These are phyloP conservation scores for Platanthera zijinensis DNA, from an alignment of 106 monocot genomes.

Conservation along the genomic window DNA sequence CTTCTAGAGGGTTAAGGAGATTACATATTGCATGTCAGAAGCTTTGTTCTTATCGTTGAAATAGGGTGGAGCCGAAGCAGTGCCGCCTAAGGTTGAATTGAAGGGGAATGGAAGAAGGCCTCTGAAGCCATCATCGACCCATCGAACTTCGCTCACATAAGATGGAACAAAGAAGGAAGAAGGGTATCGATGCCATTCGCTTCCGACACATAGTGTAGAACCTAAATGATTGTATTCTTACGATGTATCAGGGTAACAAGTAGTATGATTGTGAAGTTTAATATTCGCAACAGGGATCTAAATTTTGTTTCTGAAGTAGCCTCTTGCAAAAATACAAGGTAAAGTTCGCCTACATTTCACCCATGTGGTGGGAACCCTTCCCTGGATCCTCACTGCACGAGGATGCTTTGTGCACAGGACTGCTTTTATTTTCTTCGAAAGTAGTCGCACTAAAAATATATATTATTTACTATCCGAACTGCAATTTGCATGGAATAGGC, in stretches of 20 bases:
- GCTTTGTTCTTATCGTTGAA: constrained; percentile 95
- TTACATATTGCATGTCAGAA: constrained; percentile 80
- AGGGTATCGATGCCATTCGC: constrained; percentile 97
- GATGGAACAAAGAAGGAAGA: constrained; percentile 92
- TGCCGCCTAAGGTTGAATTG: constrained; percentile 85
- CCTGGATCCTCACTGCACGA: too few relatives aligned
- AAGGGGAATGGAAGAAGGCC: constrained; percentile 96
- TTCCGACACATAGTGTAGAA: constrained; percentile 83
- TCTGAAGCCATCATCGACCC: constrained; percentile 91
- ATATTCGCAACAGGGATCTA: not conserved
- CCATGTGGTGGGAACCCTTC: too few relatives aligned
- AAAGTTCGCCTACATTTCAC: too few relatives aligned
- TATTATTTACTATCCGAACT: too few relatives aligned
- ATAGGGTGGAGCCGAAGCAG: constrained; percentile 73
- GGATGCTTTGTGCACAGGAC: too few relatives aligned
- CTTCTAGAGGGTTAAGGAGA: not conserved
- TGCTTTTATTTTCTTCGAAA: too few relatives aligned
- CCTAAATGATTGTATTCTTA: constrained; percentile 26
- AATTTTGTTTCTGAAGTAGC: too few relatives aligned
- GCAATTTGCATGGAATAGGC: too few relatives aligned
- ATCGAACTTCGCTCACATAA: constrained; percentile 68
- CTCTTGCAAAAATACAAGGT: too few relatives aligned
- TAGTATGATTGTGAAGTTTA: not conserved
- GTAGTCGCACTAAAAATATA: too few relatives aligned
- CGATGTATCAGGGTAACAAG: not conserved